Percentiles rank a stretch among this genome's conserved stretches.
Conservation (phyloP, 257 asterid species). For the Solanum gandarillasii region DNA sequence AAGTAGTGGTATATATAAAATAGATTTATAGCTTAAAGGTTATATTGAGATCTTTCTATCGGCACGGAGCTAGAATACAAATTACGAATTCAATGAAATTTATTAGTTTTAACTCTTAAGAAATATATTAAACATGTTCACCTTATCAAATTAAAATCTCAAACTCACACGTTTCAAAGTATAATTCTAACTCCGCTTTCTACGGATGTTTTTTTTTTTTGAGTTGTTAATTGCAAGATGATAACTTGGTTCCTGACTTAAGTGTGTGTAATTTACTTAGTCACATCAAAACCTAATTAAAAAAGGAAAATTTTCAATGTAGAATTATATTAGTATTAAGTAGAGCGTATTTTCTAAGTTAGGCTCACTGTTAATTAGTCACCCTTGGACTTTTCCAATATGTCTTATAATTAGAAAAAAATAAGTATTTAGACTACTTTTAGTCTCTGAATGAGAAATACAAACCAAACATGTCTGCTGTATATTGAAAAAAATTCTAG, state of each 20-base stretch:
- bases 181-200: not conserved
- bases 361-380: not conserved
- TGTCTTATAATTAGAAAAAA: not conserved
- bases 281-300: not conserved
- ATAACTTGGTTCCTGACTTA: not conserved
- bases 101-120: too few relatives aligned
- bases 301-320: not conserved
- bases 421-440: not conserved
- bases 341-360: not conserved
- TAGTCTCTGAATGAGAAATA: not conserved
- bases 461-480: not conserved
- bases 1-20: not conserved
- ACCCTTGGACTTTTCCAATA: not conserved
- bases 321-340: not conserved
- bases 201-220: not conserved
- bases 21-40: not conserved
- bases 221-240: not conserved
- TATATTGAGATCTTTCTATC: not conserved
- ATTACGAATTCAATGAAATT: too few relatives aligned
- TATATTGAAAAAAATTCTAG: not conserved
- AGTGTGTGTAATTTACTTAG: not conserved
- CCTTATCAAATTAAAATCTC: not conserved
- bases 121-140: not conserved
- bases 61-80: not conserved
- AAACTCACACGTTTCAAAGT: not conserved